Conservation (phyloP, 768 basidiomycete genomes). For the Strobilomyces dryophilus region DNA sequence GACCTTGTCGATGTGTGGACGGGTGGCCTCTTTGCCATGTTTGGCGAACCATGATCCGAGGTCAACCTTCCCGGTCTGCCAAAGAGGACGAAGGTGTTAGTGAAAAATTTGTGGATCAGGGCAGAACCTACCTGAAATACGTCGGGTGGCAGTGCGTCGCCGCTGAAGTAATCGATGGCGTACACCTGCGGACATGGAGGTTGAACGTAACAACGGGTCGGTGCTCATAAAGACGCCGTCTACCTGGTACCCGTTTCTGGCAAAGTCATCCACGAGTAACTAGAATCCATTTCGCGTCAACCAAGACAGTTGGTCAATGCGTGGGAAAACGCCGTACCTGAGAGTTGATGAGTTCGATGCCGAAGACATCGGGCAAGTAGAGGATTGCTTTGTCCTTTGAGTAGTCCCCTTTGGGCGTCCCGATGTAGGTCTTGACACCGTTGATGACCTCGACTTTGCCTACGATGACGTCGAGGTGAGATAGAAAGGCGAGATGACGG, state of each 20-base stretch:
- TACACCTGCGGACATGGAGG: slow-evolving; percentile 8
- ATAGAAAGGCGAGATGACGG: no score
- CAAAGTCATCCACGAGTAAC: no score
- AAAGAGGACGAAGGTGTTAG: not conserved
- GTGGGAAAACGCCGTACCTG: no score
- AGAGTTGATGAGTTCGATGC: no score
- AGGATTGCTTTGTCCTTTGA: no score
- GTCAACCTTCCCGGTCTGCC: slow-evolving; percentile 19
- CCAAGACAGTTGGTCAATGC: no score
- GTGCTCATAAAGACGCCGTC: not conserved
- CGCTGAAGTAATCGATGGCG: slow-evolving; percentile 26
- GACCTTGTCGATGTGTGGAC: slow-evolving; percentile 52
- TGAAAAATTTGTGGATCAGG: not conserved
- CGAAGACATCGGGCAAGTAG: no score
- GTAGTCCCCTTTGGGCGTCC: no score
- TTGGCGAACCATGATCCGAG: slow-evolving; percentile 34
- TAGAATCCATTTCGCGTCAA: no score
- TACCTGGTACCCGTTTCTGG: no score
- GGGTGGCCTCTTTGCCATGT: slow-evolving; percentile 40
- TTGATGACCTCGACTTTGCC: slow-evolving; percentile 41
- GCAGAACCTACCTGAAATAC: slow-evolving; percentile 8
- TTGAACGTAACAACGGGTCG: not conserved
- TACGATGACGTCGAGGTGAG: slow-evolving; percentile 14
- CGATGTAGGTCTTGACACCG: slow-evolving; percentile 43
- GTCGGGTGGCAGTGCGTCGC: slow-evolving; percentile 24